A percentile compares a stretch with the other conserved stretches of the same genome.
phyloP scores from a whole-genome alignment of 2,329 filamentous ascomycete genomes.

The Achaetomium macrosporum region DNA sequence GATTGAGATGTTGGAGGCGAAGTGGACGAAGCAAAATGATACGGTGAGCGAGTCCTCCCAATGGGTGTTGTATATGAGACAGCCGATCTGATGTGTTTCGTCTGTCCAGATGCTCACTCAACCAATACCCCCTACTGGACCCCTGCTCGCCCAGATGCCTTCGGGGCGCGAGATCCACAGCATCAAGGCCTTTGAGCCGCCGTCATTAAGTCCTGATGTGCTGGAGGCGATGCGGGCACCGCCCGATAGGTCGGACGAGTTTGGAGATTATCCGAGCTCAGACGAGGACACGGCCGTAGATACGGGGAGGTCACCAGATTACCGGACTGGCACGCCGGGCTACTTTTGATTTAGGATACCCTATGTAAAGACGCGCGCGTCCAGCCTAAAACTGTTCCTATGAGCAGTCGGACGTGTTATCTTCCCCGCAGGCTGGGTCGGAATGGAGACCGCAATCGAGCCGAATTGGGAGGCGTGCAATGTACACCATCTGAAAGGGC shows the following conservation, averaged over 20 bases:
- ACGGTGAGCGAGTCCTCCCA: slow-evolving; percentile 53
- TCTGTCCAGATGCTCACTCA: slow-evolving; percentile 68
- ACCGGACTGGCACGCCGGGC: slow-evolving; percentile 35
- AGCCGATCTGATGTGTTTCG: not conserved
- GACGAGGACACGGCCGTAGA: slow-evolving; percentile 36
- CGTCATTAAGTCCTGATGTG: slow-evolving; percentile 56
- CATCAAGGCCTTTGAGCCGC: slow-evolving; percentile 61
- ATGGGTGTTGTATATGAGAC: not conserved
- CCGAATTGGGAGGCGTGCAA: too few relatives aligned
- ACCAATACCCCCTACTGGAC: slow-evolving; percentile 62
- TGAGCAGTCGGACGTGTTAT: too few relatives aligned
- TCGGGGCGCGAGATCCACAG: slow-evolving; percentile 82
- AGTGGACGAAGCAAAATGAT: slow-evolving; percentile 92
- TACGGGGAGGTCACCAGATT: slow-evolving; percentile 41
- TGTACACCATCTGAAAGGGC: too few relatives aligned
- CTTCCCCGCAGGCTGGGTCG: not conserved
- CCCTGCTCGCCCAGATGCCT: slow-evolving; percentile 72
- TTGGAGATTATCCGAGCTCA: slow-evolving; percentile 37
- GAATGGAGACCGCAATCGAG: too few relatives aligned
- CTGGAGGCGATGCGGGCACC: slow-evolving; percentile 57
- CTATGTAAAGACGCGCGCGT: not conserved
- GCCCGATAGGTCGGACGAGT: slow-evolving; percentile 41
- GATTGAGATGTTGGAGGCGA: slow-evolving; percentile 77
- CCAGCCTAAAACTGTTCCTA: too few relatives aligned
- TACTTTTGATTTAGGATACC: slow-evolving; percentile 28